Conservation (phyloP, 129 eudicot genomes). For the Flaveria trinervia region DNA sequence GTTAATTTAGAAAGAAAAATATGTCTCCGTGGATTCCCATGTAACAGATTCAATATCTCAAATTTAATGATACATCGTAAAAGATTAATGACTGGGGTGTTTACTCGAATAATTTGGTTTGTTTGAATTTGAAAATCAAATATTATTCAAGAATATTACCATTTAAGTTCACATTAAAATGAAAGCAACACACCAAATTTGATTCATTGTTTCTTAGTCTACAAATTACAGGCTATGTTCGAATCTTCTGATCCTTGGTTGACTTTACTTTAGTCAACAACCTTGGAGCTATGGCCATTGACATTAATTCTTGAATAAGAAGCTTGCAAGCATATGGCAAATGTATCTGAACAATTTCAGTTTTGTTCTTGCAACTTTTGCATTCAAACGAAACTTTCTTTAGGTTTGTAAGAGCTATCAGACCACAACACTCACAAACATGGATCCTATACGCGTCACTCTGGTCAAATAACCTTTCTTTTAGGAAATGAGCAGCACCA, state of each 20-base stretch:
- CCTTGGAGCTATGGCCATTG: slow-evolving; percentile 62
- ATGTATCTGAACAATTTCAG: slow-evolving; percentile 65
- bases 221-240: background rate
- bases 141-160: no score
- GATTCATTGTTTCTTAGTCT: no score
- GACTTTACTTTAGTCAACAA: slow-evolving; percentile 40
- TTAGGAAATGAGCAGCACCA: slow-evolving; percentile 93
- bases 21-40: no score
- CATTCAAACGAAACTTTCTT: slow-evolving; percentile 51
- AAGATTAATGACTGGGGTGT: no score
- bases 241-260: slow-evolving; percentile 25
- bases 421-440: background rate
- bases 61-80: no score
- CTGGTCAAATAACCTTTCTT: slow-evolving; percentile 88
- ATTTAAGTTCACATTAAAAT: no score
- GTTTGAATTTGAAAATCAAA: no score
- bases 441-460: slow-evolving; percentile 70
- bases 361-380: slow-evolving; percentile 60
- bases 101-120: no score
- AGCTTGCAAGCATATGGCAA: slow-evolving; percentile 58
- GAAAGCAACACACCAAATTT: no score
- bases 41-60: no score
- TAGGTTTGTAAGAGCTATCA: slow-evolving; percentile 47
- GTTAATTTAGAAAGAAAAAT: no score
- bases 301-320: slow-evolving; percentile 60